Evolutionary conservation across 192 early-diverging fungal species (phyloP).

Genomic region (Geranomyces variabilis): DNA sequence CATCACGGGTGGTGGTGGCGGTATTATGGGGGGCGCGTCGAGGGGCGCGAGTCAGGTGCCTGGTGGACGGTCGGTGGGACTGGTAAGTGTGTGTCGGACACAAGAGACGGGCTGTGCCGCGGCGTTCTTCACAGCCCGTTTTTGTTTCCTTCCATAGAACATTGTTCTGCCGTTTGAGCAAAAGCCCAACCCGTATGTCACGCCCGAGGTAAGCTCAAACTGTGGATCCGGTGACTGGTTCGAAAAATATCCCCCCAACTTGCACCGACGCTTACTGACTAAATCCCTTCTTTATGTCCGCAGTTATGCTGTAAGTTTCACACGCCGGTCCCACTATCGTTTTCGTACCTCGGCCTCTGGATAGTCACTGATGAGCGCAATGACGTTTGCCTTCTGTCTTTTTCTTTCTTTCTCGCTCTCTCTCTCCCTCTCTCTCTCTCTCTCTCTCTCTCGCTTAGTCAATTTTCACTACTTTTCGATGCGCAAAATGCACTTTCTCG

Average conservation of each 20-base stretch:
- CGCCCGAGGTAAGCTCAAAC: slow-evolving; percentile 31
- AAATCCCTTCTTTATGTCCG: no score
- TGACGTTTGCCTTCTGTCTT: neutral
- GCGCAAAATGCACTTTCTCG: slow-evolving; percentile 48
- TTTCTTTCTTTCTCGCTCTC: no score
- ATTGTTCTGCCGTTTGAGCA: slow-evolving; percentile 46
- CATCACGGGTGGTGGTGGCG: slow-evolving; percentile 45
- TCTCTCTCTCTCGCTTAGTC: no score
- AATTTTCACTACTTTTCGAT: slow-evolving; percentile 23
- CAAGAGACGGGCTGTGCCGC: no score
- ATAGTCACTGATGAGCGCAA: no score
- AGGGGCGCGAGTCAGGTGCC: slow-evolving; percentile 33
- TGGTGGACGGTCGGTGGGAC: slow-evolving; percentile 22
- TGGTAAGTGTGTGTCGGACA: neutral
- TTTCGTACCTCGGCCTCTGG: no score
- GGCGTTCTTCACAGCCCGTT: neutral
- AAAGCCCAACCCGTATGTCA: slow-evolving; percentile 43
- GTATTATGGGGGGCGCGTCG: slow-evolving; percentile 45
- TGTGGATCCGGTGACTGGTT: neutral
- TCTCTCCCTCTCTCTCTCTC: no score
- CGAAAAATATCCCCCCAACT: neutral
- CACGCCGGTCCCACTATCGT: no score
- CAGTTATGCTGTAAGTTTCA: no score
- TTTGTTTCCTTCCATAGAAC: slow-evolving; percentile 12
- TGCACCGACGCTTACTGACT: neutral